A percentile compares a stretch with the other conserved stretches of the same genome.
These are phyloP conservation scores for Eucalyptus camaldulensis DNA, from an alignment of 345 rosid genomes.

Conservation along the genomic window DNA sequence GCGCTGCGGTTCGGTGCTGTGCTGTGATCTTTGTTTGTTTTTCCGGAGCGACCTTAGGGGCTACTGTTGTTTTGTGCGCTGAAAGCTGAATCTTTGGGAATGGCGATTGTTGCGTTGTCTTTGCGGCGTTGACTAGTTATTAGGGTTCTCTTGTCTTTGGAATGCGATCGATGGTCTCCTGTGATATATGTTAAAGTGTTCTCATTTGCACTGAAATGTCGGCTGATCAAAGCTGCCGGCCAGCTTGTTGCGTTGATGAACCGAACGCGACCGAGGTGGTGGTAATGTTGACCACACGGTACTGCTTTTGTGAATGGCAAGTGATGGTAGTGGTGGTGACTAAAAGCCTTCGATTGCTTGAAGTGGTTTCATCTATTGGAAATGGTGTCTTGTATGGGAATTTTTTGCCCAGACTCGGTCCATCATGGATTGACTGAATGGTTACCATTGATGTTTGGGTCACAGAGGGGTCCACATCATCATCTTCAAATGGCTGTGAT, in stretches of 20 bases:
- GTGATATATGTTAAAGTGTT: not conserved
- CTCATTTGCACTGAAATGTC: too few species aligned
- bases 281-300: not conserved
- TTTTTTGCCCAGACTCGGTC: not conserved
- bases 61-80: not conserved
- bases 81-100: not conserved
- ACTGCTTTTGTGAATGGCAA: not conserved
- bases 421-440: not conserved
- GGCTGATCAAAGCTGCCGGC: not conserved
- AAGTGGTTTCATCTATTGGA: not conserved
- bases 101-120: not conserved
- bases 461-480: not conserved
- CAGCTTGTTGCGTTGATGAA: not conserved
- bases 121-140: not conserved
- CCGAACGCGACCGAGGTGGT: not conserved
- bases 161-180: not conserved
- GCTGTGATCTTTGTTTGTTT: not conserved
- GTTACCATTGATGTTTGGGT: not conserved
- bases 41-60: not conserved
- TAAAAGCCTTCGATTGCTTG: not conserved
- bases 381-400: not conserved
- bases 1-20: not conserved
- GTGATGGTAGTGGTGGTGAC: not conserved
- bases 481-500: not conserved
- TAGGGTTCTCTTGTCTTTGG: not conserved